phyloP scores from a whole-genome alignment of 2,329 filamentous ascomycete genomes.

The Botrytis squamosa region DNA sequence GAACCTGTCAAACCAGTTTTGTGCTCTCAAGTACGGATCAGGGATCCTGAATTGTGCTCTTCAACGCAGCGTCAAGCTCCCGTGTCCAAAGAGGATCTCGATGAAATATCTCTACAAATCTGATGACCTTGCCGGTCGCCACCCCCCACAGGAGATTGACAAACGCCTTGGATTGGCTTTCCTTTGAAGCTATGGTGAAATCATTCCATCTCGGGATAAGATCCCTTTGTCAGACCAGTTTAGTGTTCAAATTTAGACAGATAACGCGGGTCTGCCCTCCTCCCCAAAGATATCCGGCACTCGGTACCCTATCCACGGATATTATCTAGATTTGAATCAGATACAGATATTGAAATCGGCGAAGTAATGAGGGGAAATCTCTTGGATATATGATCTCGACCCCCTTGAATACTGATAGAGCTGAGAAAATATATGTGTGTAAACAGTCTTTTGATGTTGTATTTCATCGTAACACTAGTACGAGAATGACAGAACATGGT shows the following conservation, averaged over 20 bases:
- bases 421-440: neutral
- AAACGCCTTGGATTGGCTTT: neutral
- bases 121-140: neutral
- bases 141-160: neutral
- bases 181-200: neutral
- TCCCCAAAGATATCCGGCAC: neutral
- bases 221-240: neutral
- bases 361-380: neutral
- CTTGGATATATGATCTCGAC: neutral
- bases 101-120: neutral
- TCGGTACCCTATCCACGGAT: neutral
- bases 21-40: neutral
- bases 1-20: neutral
- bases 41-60: neutral
- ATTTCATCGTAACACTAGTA: conserved; percentile 4
- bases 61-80: neutral
- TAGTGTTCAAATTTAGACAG: neutral
- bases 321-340: neutral
- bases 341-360: neutral
- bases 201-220: neutral
- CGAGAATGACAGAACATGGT: neutral
- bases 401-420: neutral
- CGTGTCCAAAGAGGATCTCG: neutral
- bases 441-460: neutral
- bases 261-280: neutral